Conservation (phyloP, 225 moss, liverwort and hornwort species). For the Antitrichia curtipendula region DNA sequence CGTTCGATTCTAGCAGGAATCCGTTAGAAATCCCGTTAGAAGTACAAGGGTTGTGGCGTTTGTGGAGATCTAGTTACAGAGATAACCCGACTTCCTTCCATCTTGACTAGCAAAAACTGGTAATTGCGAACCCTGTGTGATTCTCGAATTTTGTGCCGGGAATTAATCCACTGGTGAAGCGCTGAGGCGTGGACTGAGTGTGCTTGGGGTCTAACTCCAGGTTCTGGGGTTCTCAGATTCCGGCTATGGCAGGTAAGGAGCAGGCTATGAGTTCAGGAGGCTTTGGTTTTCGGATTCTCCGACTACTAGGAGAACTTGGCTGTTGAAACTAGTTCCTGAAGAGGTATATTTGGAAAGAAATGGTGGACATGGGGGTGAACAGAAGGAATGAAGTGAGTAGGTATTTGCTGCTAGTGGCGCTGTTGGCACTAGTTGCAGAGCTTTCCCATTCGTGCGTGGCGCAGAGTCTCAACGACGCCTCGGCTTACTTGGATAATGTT, state of each 20-base stretch:
- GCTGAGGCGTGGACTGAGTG: background rate
- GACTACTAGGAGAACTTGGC: background rate
- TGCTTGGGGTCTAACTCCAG: background rate
- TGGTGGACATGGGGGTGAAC: background rate
- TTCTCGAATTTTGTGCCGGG: background rate
- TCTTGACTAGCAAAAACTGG: background rate
- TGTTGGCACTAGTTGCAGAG: background rate
- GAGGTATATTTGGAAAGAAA: background rate
- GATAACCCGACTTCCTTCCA: background rate
- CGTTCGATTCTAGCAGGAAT: background rate
- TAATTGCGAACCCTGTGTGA: background rate
- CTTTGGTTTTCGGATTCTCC: background rate
- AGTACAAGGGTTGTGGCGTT: background rate
- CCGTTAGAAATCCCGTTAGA: background rate
- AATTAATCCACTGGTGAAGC: background rate
- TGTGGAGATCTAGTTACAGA: background rate
- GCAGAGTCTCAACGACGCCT: constrained; percentile 17
- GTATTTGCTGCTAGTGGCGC: background rate
- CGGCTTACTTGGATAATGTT: constrained; percentile 12
- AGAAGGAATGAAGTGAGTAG: background rate
- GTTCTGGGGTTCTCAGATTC: background rate
- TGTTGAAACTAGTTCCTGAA: background rate
- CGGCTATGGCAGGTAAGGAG: background rate
- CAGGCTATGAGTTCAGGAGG: background rate
- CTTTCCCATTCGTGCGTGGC: background rate